Percentiles rank a stretch among this genome's conserved stretches.
These are phyloP conservation scores for Tetradesmus lagerheimii DNA, from an alignment of 139 green algal genomes.

Conservation along the genomic window DNA sequence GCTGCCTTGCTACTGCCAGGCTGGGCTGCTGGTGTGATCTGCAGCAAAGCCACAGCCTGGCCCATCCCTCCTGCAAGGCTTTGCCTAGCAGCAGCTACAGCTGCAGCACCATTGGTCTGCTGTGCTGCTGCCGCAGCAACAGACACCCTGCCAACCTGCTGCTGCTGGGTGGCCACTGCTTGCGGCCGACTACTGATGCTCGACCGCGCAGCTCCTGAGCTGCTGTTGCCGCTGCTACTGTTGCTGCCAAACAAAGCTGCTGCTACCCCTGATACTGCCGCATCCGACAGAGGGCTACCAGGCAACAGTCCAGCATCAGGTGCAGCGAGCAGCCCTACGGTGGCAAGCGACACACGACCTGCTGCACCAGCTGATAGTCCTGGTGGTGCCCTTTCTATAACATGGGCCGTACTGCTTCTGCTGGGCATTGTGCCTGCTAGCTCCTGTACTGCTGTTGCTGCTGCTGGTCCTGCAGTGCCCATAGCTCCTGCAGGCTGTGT, in stretches of 20 bases:
- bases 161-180: neutral
- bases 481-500: neutral
- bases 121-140: neutral
- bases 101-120: neutral
- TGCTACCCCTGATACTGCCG: neutral
- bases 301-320: slow-evolving; percentile 13
- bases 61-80: neutral
- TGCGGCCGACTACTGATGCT: neutral
- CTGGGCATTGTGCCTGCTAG: neutral
- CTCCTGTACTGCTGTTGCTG: neutral
- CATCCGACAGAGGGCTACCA: neutral
- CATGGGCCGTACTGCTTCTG: neutral
- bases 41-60: neutral
- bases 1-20: neutral
- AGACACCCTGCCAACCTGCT: neutral
- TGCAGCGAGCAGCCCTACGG: slow-evolving; percentile 12
- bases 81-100: neutral
- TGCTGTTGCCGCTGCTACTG: slow-evolving; percentile 1
- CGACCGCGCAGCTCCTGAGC: neutral
- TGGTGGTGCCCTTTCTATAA: neutral
- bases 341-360: slow-evolving; percentile 4
- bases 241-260: neutral
- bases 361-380: neutral
- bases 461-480: neutral
- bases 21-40: neutral